Percentiles rank a stretch among this genome's conserved stretches.
These are phyloP conservation scores for Phaeodactylum tricornutum DNA, from an alignment of 108 stramenopile species.

Conservation along the genomic window DNA sequence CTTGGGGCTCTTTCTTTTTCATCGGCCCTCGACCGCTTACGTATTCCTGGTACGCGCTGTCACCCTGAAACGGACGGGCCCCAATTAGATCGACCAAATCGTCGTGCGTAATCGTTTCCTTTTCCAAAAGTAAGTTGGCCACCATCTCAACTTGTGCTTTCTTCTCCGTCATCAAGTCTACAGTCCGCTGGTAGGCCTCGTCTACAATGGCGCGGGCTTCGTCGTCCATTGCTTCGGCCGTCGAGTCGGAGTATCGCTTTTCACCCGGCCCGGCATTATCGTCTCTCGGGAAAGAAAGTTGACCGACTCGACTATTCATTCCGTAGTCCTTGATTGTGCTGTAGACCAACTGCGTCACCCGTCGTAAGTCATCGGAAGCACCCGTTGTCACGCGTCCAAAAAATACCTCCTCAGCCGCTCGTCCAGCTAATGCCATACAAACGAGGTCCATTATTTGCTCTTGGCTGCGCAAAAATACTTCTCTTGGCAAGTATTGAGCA, in stretches of 20 bases:
- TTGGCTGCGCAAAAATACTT: constrained; percentile 78
- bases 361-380: constrained; percentile 92
- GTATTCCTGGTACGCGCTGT: constrained; percentile 86
- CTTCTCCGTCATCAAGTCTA: constrained; percentile 69
- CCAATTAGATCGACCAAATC: constrained; percentile 90
- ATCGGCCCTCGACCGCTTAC: too few relatives aligned
- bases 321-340: constrained; percentile 87
- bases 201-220: constrained; percentile 91
- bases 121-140: constrained; percentile 81
- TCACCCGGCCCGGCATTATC: constrained; percentile 68
- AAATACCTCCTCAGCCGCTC: constrained; percentile 94
- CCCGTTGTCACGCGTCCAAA: constrained; percentile 94
- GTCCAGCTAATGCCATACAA: constrained; percentile 91
- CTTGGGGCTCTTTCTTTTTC: too few relatives aligned
- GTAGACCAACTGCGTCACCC: constrained; percentile 90
- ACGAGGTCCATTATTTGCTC: constrained; percentile 62
- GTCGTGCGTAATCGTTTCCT: constrained; percentile 97
- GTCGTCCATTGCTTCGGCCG: constrained; percentile 95
- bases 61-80: constrained; percentile 78
- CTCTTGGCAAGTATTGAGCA: constrained; percentile 88
- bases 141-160: constrained; percentile 80
- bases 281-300: constrained; percentile 91
- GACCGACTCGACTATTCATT: constrained; percentile 89
- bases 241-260: constrained; percentile 91
- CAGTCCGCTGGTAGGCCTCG: constrained; percentile 83